These are phyloP conservation scores for Rubroboletus satanas DNA, from an alignment of 768 basidiomycete species.

Conservation along the genomic window DNA sequence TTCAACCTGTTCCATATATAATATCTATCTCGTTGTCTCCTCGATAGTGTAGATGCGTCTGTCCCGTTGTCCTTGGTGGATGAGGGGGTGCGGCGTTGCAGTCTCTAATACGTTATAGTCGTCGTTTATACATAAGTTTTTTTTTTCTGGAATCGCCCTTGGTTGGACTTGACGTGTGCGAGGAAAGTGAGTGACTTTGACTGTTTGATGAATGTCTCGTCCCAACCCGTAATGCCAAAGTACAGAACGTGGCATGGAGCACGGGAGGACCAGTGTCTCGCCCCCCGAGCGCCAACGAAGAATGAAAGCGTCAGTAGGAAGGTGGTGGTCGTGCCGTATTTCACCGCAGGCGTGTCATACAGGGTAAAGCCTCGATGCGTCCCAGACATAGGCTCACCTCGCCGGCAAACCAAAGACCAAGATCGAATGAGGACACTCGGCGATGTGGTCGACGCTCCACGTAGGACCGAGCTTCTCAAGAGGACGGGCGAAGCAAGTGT, in stretches of 20 bases:
- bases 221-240: too few species aligned
- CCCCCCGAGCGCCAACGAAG: background rate
- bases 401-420: background rate
- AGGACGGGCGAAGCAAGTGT: background rate
- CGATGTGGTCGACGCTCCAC: too few species aligned
- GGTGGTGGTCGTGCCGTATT: background rate
- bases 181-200: background rate
- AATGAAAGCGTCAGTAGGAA: background rate
- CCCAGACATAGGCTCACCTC: background rate
- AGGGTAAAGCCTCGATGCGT: background rate
- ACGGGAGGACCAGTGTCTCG: background rate
- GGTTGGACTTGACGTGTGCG: background rate
- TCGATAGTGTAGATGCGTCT: constrained; percentile 28
- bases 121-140: constrained; percentile 26
- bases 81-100: constrained; percentile 9
- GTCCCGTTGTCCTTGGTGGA: constrained; percentile 3
- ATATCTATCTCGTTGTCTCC: constrained; percentile 26
- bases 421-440: too few species aligned
- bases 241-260: background rate
- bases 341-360: background rate
- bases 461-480: background rate
- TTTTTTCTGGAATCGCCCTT: background rate
- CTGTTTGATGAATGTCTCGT: background rate
- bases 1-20: constrained; percentile 28
- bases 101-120: constrained; percentile 36